Evolutionary conservation across 768 basidiomycete species (phyloP), one percentile per base, ranked within the genome.

Genomic region (Erythrobasidium yunnanense): DNA sequence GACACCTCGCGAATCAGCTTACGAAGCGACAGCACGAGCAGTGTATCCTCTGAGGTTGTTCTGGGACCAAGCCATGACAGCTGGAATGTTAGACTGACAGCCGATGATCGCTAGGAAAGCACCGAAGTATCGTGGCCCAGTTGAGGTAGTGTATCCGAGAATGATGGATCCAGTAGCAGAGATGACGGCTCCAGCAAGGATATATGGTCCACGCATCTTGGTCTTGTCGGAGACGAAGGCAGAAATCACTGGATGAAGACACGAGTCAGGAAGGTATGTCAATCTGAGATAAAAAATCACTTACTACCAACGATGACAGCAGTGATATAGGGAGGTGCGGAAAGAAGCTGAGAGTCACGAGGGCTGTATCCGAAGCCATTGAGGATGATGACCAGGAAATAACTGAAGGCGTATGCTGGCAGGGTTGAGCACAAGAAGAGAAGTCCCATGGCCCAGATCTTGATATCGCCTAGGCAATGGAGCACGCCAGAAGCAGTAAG

Each of bases 341-440:
- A 23, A 4, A 65, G 62, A n/a, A 52, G 11, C 27, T 51, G 62
- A 3, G 51, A 65, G 32, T 32, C 25, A 5, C 27, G 32, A 23
- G 38, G 33, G 6, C 27, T 27, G 62, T 49, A 65, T 3, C 62
- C 62, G 6, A 51, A 27, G 15, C 62, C 62, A 15, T 5, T n/a
- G 6, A 65, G 45, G 45, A 62, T 62, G 17, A 47, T n/a, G 27
- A 30, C 17, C 46, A 62, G 47, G 47, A 62, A 62, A 47, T 49
- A 62, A 38, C 17, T 15, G 47, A 62, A 47, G 15, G 45, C 20
- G 20, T 51, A 65, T 11, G 62, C 49, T 22, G 30, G 49, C 13
- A 65, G 22, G 11, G 25, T 32, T 18, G 6, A 7, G 25, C 17
- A 30, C n/a, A n/a, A n/a, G n/a, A n/a, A n/a, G n/a, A n/a, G n/a